Evolutionary conservation across 192 early-diverging fungal genomes (phyloP), one percentile per base, ranked within the genome.

Genomic region (Coemansia sp.): DNA sequence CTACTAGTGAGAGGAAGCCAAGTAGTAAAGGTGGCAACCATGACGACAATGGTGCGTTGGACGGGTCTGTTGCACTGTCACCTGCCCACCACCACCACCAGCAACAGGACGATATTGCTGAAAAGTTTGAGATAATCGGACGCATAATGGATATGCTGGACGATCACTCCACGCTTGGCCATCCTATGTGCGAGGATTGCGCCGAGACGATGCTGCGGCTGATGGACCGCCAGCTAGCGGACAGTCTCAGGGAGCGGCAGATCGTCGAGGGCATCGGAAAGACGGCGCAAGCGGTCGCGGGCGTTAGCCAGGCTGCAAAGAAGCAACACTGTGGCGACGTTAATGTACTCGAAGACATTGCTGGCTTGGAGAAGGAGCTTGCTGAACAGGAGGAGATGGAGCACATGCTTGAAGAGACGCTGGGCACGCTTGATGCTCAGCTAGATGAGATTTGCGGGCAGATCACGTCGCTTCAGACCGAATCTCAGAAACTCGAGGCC

Each of bases 141-240:
- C 84, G 86, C 29, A 64, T 97, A 42, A 93, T 93, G 79, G 91
- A 94, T 49, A 61, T 88, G 61, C 86, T 95, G 63, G 90, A 90
- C 0, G 81, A 86, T n/a, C 85, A 85, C 35, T 89, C 93, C 2
- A 86, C 85, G 49, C 77, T 92, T 15, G 85, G 86, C 49, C 93
- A 95, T 57, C 93, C 93, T 13, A 86, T 96, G 71, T 98, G 96
- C 70, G 86, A 92, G 63, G 94, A 94, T 52, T 98, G 96, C 65
- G 90, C 93, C 0, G 93, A 94, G 55, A 88, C 88, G 64, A 66
- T 96, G 57, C 43, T 87, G 49, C 83, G 89, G 10, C 77, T 82
- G 29, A 66, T 98, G 39, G 89, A 91, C 43, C 87, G 86, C 59
- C 84, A 89, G 52, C 66, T 94, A 18, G 61, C 75, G 0, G 92